phyloP scores from a whole-genome alignment of 768 basidiomycete genomes.

The Dioszegia crocea region DNA sequence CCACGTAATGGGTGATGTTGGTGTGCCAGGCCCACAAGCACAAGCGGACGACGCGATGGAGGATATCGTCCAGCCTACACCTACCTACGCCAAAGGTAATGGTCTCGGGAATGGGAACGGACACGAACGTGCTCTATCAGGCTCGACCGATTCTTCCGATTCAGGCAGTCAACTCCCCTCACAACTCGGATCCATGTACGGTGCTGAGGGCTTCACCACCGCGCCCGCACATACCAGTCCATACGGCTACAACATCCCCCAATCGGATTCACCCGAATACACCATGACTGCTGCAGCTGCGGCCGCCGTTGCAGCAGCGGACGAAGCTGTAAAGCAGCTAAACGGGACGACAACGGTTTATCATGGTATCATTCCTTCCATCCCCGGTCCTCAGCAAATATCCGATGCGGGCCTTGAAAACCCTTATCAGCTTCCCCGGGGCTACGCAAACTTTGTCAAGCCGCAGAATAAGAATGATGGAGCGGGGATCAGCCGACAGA shows the following conservation, averaged over 20 bases:
- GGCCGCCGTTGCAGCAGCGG: slow-evolving; percentile 34
- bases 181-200: slow-evolving; percentile 37
- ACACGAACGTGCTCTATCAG: slow-evolving; percentile 25
- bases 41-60: background rate
- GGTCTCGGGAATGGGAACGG: background rate
- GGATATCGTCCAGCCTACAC: background rate
- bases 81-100: background rate
- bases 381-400: background rate
- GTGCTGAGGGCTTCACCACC: slow-evolving; percentile 34
- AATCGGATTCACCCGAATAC: slow-evolving; percentile 13
- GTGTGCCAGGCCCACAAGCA: background rate
- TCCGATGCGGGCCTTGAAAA: background rate
- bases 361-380: slow-evolving; percentile 17
- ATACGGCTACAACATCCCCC: slow-evolving; percentile 1
- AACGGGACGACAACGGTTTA: slow-evolving; percentile 38
- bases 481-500: slow-evolving; percentile 21
- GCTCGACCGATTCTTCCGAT: slow-evolving; percentile 31
- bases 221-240: slow-evolving; percentile 3
- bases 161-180: slow-evolving; percentile 18
- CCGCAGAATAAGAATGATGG: slow-evolving; percentile 12
- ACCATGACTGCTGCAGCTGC: slow-evolving; percentile 24
- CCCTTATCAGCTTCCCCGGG: slow-evolving; percentile 21
- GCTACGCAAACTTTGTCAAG: slow-evolving; percentile 27
- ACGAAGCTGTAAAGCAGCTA: slow-evolving; percentile 34
- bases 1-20: background rate